Base-by-base conservation (phyloP, 192 early-diverging fungal genomes). In the Coemansia sp. region DNA sequence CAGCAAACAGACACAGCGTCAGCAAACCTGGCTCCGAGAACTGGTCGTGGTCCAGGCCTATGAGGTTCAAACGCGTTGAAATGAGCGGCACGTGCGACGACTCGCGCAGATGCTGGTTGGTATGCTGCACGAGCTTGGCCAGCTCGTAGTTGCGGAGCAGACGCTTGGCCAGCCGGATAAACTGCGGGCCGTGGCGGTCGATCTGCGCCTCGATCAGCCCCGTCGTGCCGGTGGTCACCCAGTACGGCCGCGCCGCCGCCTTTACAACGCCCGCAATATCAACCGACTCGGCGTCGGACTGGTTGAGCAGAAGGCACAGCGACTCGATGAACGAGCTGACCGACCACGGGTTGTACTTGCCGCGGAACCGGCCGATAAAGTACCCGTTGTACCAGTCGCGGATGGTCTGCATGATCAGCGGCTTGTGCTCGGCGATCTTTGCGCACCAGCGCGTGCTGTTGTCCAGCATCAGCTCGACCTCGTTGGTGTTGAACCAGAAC, bases 331-430 rank as follows among this genome's bases (percentile, higher is more conserved):
- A 76, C 30, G 62, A 62, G 40, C 62, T 65, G 28, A 69, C 67
- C 5, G 73, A 69, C 73, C 73, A 76, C 9, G 73, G 73, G n/a
- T 76, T 76, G 58, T 75, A 75, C 56, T 75, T 75, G 53, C 73
- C 61, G 24, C 61, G 47, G 56, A 70, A 70, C 18, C 67, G 67
- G 2, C 61, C 61, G 12, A 70, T 70, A 46, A 54, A 70, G 43
- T 70, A 70, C 12, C 67, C 67, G 24, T 70, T 62, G 56, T 64
- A 70, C 67, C 67, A 70, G 1, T 55, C 51, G 11, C 61, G 56
- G 14, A 59, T 63, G 3, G 49, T 58, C 7, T 54, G 21, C 23
- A 70, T 30, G 18, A 70, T 70, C 19, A 31, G 38, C 12, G 33
- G 3, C 56, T 70, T 70, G 45, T 70, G 61, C 19, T 46, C 31